Evolutionary conservation across 176 grass and related monocot species (phyloP).

Genomic region (Aegilops umbellulata): DNA sequence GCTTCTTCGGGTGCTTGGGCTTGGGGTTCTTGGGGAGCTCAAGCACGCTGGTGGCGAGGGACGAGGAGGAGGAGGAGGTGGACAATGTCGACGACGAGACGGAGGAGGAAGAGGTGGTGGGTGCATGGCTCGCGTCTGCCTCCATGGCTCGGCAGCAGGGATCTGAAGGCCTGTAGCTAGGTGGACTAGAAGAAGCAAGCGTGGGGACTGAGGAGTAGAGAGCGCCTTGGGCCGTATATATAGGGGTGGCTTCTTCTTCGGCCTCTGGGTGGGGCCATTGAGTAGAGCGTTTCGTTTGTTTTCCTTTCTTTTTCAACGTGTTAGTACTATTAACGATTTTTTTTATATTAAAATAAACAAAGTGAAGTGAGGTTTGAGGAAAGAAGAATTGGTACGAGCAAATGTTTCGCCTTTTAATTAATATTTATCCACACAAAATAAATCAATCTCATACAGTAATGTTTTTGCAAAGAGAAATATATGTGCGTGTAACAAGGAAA

Average conservation of each 20-base stretch:
- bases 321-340: not conserved
- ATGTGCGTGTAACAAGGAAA: not conserved
- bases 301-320: not conserved
- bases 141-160: slow-evolving; percentile 34
- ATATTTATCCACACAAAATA: not conserved
- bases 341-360: too few species aligned
- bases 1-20: slow-evolving; percentile 28
- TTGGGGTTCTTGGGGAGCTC: slow-evolving; percentile 29
- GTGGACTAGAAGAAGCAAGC: not conserved
- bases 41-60: slow-evolving; percentile 11
- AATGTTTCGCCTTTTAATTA: too few species aligned
- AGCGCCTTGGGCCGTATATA: slow-evolving; percentile 30
- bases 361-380: too few species aligned
- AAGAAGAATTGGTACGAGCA: too few species aligned
- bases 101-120: slow-evolving; percentile 42
- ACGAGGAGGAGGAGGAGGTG: slow-evolving; percentile 7
- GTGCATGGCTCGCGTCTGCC: slow-evolving; percentile 37
- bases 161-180: not conserved
- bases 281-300: not conserved
- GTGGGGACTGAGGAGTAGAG: not conserved
- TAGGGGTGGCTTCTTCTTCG: not conserved
- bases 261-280: not conserved
- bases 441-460: not conserved
- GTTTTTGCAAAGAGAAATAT: not conserved
- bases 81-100: slow-evolving; percentile 29